A percentile compares a stretch with the other conserved stretches of the same genome.
phyloP scores from a whole-genome alignment of 805 yeast genomes.

The Naumovozyma castellii region DNA sequence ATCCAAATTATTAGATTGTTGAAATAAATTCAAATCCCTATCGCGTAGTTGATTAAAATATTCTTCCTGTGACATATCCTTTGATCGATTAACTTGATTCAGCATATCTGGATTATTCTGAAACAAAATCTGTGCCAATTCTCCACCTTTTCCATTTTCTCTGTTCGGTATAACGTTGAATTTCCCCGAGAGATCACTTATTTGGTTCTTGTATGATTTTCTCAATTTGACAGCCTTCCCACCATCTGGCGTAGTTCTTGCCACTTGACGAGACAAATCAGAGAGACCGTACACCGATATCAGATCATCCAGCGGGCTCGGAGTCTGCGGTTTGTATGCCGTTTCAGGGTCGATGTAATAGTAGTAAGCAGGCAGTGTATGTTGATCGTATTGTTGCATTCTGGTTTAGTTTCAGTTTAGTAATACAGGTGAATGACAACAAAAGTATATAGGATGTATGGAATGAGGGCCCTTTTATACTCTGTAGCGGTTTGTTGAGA shows the following conservation, averaged over 20 bases:
- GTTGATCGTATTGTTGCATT: conserved; percentile 4
- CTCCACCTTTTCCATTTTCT: conserved; percentile 32
- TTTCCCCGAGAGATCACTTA: conserved; percentile 75
- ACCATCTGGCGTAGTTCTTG: conserved; percentile 70
- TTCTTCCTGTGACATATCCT: conserved; percentile 22
- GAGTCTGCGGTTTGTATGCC: conserved; percentile 36
- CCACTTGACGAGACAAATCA: conserved; percentile 66
- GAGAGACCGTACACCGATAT: conserved; percentile 59
- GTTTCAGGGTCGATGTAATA: conserved; percentile 33
- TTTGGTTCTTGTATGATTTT: conserved; percentile 90
- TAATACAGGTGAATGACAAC: no score
- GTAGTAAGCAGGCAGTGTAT: conserved; percentile 27
- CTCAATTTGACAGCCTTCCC: conserved; percentile 86
- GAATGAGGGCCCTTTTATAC: no score
- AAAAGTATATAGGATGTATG: no score
- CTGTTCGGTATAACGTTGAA: conserved; percentile 48
- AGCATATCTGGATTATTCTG: conserved; percentile 30
- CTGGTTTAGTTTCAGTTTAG: no score
- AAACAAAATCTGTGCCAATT: conserved; percentile 26
- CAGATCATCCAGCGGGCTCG: conserved; percentile 68
- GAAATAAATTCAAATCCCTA: conserved; percentile 22
- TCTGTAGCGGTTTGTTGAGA: no score
- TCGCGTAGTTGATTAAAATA: conserved; percentile 17
- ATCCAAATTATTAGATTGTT: conserved; percentile 18
- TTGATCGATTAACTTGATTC: conserved; percentile 16